A percentile compares a stretch with the other conserved stretches of the same genome.
These are phyloP conservation scores for Dothidotthia symphoricarpi DNA, from an alignment of 2,329 filamentous ascomycete species.

Conservation along the genomic window DNA sequence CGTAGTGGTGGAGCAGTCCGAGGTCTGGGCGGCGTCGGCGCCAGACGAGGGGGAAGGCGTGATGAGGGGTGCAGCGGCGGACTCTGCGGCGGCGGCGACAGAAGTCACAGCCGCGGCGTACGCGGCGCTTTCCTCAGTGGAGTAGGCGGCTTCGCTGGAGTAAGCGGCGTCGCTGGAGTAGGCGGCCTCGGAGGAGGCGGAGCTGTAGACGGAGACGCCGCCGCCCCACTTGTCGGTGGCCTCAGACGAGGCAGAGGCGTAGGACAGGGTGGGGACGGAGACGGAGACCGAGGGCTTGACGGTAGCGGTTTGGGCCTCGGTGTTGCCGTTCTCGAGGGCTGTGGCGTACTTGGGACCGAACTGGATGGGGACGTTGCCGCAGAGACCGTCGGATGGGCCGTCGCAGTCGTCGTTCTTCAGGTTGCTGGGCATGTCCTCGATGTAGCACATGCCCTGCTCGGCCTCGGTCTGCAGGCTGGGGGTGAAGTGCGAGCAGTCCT, in stretches of 20 bases:
- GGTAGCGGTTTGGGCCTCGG: constrained; percentile 21
- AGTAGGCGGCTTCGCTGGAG: constrained; percentile 7
- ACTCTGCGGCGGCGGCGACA: constrained; percentile 5
- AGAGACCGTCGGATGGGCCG: constrained; percentile 59
- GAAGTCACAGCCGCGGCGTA: constrained; percentile 16
- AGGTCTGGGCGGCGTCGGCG: constrained; percentile 10
- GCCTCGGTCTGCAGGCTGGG: constrained; percentile 56
- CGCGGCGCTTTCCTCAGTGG: constrained; percentile 15
- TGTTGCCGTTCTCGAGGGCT: constrained; percentile 19
- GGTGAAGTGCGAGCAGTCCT: constrained; percentile 71
- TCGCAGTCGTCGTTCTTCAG: constrained; percentile 61
- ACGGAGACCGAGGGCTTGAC: constrained; percentile 16
- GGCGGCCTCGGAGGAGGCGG: constrained; percentile 10
- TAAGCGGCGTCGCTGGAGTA: constrained; percentile 8
- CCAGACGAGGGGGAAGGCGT: constrained; percentile 21
- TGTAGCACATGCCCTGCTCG: constrained; percentile 59
- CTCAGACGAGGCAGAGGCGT: constrained; percentile 30
- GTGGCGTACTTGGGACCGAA: constrained; percentile 46
- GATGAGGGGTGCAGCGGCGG: constrained; percentile 20
- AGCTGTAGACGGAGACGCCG: constrained; percentile 35
- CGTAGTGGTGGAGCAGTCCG: constrained; percentile 42
- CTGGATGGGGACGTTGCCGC: constrained; percentile 60
- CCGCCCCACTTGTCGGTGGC: constrained; percentile 35
- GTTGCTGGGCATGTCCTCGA: constrained; percentile 55
- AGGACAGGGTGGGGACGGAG: constrained; percentile 36